Conservation (phyloP, 73 alveolate species). For the Tetrahymena elliotti region DNA sequence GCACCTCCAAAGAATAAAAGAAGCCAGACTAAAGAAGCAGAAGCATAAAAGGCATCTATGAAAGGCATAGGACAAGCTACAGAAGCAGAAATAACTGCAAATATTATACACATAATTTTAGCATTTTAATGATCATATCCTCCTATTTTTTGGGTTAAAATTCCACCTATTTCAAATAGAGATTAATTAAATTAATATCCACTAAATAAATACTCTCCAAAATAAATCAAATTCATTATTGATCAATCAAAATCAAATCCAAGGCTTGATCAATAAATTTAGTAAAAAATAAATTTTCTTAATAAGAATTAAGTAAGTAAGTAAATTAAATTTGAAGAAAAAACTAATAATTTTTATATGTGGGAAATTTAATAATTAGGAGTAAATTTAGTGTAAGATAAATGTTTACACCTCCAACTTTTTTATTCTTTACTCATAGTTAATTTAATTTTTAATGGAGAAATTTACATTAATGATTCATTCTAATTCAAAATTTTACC, state of each 20-base stretch:
- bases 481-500: constrained; percentile 37
- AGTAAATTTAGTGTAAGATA: background rate
- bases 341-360: background rate
- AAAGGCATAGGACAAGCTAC: constrained; percentile 73
- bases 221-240: too few species aligned
- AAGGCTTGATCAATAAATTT: background rate
- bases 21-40: constrained; percentile 68
- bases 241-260: too few species aligned
- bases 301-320: too few species aligned
- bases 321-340: too few species aligned
- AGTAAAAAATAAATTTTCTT: too few species aligned
- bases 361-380: background rate
- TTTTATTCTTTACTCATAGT: too few species aligned
- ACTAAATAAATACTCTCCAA: too few species aligned
- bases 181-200: background rate
- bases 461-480: background rate
- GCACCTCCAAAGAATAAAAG: constrained; percentile 83
- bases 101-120: constrained; percentile 53
- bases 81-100: constrained; percentile 44
- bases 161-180: constrained; percentile 28
- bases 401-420: background rate
- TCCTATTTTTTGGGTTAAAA: constrained; percentile 63
- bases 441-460: background rate
- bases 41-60: constrained; percentile 38
- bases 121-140: constrained; percentile 78